These are phyloP conservation scores for Chytriomyces confervae DNA, from an alignment of 192 early-diverging fungal genomes.

Conservation along the genomic window DNA sequence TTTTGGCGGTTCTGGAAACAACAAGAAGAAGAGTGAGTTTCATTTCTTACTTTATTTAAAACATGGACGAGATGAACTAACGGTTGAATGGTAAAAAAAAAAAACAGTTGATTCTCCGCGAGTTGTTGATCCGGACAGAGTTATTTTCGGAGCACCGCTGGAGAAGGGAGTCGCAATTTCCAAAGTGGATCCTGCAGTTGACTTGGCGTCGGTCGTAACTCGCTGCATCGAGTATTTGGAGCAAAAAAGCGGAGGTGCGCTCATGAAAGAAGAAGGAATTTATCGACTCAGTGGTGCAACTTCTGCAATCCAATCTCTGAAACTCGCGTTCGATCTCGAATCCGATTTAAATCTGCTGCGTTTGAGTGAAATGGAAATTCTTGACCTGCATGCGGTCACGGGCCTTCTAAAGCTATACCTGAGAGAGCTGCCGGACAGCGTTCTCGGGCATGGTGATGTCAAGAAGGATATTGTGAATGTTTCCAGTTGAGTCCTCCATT, in stretches of 20 bases:
- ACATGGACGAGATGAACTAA: too few species aligned
- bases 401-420: constrained; percentile 92
- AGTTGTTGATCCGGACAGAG: constrained; percentile 10
- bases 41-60: neutral
- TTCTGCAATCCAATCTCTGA: constrained; percentile 73
- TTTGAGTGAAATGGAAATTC: constrained; percentile 46
- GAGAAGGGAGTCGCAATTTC: constrained; percentile 77
- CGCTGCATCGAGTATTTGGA: constrained; percentile 98
- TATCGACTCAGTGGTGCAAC: constrained; percentile 90
- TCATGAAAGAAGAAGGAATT: constrained; percentile 83
- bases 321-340: constrained; percentile 81
- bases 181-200: constrained; percentile 72
- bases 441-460: constrained; percentile 84
- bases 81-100: too few species aligned
- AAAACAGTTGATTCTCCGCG: neutral
- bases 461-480: constrained; percentile 83
- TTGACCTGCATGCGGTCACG: constrained; percentile 92
- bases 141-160: constrained; percentile 87
- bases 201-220: constrained; percentile 87
- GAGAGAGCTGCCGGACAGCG: constrained; percentile 76
- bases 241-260: constrained; percentile 11
- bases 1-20: constrained; percentile 8
- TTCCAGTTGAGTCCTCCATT: constrained; percentile 45
- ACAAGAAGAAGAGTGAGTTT: constrained; percentile 3
- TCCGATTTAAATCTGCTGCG: constrained; percentile 75